Conservation (phyloP, 2,329 filamentous ascomycete genomes). For the Monosporascus sp. region DNA sequence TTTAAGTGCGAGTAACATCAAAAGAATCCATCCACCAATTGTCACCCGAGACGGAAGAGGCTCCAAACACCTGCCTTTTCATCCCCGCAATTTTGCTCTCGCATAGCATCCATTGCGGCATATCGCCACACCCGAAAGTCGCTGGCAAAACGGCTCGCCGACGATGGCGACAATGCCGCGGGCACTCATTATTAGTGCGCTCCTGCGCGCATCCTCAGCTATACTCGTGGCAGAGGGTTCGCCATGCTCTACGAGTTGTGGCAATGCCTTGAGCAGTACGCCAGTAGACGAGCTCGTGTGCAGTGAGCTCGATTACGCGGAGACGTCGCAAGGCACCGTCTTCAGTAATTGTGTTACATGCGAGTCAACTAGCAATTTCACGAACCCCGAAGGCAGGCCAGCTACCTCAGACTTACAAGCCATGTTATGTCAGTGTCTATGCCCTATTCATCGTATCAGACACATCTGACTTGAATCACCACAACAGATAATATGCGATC, state of each 20-base stretch:
- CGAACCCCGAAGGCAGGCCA: slow-evolving; percentile 27
- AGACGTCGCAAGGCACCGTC: slow-evolving; percentile 37
- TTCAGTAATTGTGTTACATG: slow-evolving; percentile 48
- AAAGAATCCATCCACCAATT: background rate
- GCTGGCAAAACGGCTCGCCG: background rate
- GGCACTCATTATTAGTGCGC: slow-evolving; percentile 10
- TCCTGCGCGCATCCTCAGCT: slow-evolving; percentile 18
- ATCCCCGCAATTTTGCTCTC: slow-evolving; percentile 3
- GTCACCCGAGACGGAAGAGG: background rate
- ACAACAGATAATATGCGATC: slow-evolving; percentile 52
- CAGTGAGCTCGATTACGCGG: slow-evolving; percentile 31
- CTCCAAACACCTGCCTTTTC: background rate
- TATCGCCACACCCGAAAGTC: slow-evolving; percentile 5
- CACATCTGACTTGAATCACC: slow-evolving; percentile 11
- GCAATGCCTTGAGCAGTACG: slow-evolving; percentile 46
- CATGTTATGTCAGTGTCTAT: slow-evolving; percentile 44
- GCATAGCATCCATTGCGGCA: background rate
- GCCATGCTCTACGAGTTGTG: slow-evolving; percentile 45
- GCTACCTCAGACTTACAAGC: slow-evolving; percentile 44
- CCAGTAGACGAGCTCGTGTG: slow-evolving; percentile 44
- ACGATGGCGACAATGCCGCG: slow-evolving; percentile 11
- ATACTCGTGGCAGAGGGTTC: slow-evolving; percentile 42
- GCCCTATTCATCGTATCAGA: background rate
- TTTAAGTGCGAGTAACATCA: background rate
- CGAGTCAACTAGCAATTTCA: slow-evolving; percentile 44